These are phyloP conservation scores for Globomyces pollinis-pini DNA, from an alignment of 192 early-diverging fungal species.

Conservation along the genomic window DNA sequence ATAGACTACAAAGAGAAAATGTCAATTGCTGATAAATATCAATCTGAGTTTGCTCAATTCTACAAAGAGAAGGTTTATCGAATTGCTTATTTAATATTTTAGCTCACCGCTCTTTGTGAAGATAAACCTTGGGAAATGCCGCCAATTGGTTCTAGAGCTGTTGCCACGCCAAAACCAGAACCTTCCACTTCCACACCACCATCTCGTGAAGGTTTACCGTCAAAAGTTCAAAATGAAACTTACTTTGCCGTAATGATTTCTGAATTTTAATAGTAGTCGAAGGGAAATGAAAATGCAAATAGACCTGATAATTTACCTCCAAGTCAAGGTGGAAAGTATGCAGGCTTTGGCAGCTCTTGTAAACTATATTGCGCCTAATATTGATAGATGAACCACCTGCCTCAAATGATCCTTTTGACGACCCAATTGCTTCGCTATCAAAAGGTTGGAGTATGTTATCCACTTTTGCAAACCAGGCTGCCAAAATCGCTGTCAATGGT, in stretches of 20 bases:
- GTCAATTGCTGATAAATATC: slow-evolving; percentile 80
- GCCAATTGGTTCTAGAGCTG: slow-evolving; percentile 11
- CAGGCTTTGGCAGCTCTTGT: slow-evolving; percentile 36
- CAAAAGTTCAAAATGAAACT: slow-evolving; percentile 63
- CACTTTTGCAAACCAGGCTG: slow-evolving; percentile 22
- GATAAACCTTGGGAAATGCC: slow-evolving; percentile 27
- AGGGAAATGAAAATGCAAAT: slow-evolving; percentile 33
- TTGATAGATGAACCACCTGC: background rate
- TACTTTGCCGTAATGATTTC: slow-evolving; percentile 49
- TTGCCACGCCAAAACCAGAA: background rate
- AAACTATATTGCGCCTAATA: slow-evolving; percentile 8
- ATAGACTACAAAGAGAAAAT: slow-evolving; percentile 63
- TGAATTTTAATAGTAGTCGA: slow-evolving; percentile 18
- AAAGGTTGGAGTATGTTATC: slow-evolving; percentile 36
- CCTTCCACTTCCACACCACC: slow-evolving; percentile 18
- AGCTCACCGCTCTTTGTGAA: slow-evolving; percentile 10
- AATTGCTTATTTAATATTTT: background rate
- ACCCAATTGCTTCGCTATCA: slow-evolving; percentile 31
- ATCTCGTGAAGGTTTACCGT: slow-evolving; percentile 12
- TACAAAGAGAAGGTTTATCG: slow-evolving; percentile 76
- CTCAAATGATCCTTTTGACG: slow-evolving; percentile 16
- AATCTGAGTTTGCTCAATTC: slow-evolving; percentile 70
- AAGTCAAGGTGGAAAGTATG: slow-evolving; percentile 46
- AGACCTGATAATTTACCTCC: slow-evolving; percentile 37
- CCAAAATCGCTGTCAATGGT: slow-evolving; percentile 27